phyloP scores from a whole-genome alignment of 345 rosid species.

The Mangifera indica region DNA sequence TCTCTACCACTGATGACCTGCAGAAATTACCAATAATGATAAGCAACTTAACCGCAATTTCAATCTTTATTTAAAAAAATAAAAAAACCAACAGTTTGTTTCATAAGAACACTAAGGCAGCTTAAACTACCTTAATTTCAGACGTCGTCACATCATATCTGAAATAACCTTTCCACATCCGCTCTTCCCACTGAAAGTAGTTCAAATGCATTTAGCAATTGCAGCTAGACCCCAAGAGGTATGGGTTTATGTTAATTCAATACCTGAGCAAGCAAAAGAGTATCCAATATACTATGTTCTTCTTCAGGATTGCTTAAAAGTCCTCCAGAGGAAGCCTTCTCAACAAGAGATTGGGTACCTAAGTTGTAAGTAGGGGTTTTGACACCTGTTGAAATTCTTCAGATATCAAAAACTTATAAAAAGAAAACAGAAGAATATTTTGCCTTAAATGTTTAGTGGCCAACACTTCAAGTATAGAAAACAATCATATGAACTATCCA shows the following conservation, averaged over 20 bases:
- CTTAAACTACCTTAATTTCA: conserved; percentile 33
- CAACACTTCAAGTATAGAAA: not conserved
- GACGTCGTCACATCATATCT: conserved; percentile 33
- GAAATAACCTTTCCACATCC: conserved; percentile 31
- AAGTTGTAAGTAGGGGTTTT: conserved; percentile 30
- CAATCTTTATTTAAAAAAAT: not conserved
- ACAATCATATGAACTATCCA: not conserved
- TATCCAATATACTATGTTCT: conserved; percentile 33
- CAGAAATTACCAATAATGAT: conserved; percentile 12
- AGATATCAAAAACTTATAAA: conserved; percentile 7
- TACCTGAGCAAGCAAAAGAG: conserved; percentile 40
- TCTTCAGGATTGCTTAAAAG: conserved; percentile 18
- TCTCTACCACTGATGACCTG: conserved; percentile 32
- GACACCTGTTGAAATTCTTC: conserved; percentile 20
- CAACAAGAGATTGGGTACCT: conserved; percentile 26
- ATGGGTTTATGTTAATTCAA: not conserved
- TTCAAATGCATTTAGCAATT: not conserved
- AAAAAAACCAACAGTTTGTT: not conserved
- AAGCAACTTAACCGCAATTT: not conserved
- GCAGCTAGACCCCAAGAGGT: not conserved
- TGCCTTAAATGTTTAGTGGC: not conserved
- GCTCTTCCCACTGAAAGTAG: conserved; percentile 42
- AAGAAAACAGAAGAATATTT: not conserved
- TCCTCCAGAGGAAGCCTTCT: conserved; percentile 12
- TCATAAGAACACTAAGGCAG: not conserved